Percentiles rank a stretch among this genome's conserved stretches.
Conservation (phyloP, 2,329 filamentous ascomycete genomes). For the Aspergillus novoparasiticus region DNA sequence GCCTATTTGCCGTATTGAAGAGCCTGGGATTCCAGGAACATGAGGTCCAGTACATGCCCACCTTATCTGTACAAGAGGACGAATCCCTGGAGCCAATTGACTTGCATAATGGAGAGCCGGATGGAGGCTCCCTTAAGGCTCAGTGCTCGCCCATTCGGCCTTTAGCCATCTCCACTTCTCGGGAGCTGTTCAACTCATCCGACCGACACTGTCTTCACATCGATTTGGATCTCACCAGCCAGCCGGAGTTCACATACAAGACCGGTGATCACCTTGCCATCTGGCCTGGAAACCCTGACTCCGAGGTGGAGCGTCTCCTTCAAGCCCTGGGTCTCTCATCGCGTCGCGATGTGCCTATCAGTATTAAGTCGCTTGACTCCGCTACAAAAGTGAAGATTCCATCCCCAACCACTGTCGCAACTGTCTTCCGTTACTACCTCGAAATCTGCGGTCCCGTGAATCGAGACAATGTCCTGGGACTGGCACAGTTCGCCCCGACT, state of each 20-base stretch:
- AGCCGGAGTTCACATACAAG: constrained; percentile 79
- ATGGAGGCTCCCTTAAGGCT: constrained; percentile 71
- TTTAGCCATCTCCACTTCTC: constrained; percentile 81
- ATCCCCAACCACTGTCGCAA: constrained; percentile 85
- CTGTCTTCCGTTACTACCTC: constrained; percentile 84
- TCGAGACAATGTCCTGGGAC: constrained; percentile 79
- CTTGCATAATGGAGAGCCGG: constrained; percentile 87
- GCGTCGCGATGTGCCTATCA: constrained; percentile 46
- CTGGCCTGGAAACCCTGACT: constrained; percentile 87
- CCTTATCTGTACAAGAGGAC: constrained; percentile 73
- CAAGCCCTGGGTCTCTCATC: constrained; percentile 65
- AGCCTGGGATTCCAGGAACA: constrained; percentile 83
- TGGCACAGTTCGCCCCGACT: constrained; percentile 81
- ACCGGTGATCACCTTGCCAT: constrained; percentile 91
- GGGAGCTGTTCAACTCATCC: constrained; percentile 77
- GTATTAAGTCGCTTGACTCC: constrained; percentile 58
- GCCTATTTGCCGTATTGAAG: constrained; percentile 81
- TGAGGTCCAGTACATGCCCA: constrained; percentile 85
- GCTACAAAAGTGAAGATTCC: constrained; percentile 85
- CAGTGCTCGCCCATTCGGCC: constrained; percentile 73
- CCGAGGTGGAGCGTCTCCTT: constrained; percentile 81
- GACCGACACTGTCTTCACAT: constrained; percentile 87
- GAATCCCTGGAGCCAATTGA: constrained; percentile 70
- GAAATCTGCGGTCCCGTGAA: constrained; percentile 92
- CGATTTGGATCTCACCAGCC: constrained; percentile 81